Evolutionary conservation across 1,284 basidiomycete genomes (phyloP).

Genomic region (Laetiporus sulphureus): DNA sequence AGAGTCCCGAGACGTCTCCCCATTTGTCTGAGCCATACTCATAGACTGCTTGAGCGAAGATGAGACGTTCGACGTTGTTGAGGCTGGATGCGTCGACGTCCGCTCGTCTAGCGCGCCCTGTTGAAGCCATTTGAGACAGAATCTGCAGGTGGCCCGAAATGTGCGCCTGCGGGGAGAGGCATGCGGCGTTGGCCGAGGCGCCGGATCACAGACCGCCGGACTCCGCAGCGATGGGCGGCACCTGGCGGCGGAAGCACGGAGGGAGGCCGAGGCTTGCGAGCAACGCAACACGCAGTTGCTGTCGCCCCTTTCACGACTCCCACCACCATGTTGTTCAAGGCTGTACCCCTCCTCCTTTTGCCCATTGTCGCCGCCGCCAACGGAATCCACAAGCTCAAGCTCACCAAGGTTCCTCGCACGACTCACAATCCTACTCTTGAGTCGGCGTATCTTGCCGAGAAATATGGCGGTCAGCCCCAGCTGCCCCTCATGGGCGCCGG

Average conservation of each 20-base stretch:
- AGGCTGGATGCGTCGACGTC: conserved; percentile 23
- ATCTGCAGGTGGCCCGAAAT: neutral
- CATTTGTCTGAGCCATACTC: conserved; percentile 77
- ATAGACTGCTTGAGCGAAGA: conserved; percentile 81
- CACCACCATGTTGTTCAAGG: conserved; percentile 63
- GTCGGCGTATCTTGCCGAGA: conserved; percentile 79
- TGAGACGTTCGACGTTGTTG: conserved; percentile 55
- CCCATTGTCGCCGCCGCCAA: conserved; percentile 66
- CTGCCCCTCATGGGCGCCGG: conserved; percentile 68
- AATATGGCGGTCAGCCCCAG: conserved; percentile 72
- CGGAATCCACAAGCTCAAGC: conserved; percentile 77
- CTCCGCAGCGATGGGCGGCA: too few species aligned
- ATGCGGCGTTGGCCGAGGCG: neutral
- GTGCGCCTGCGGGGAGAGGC: neutral
- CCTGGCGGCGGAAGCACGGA: too few species aligned
- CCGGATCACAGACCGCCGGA: too few species aligned
- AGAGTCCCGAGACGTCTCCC: conserved; percentile 58
- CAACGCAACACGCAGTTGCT: conserved; percentile 8
- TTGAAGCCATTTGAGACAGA: neutral
- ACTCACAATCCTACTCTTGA: conserved; percentile 63
- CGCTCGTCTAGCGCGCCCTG: conserved; percentile 1
- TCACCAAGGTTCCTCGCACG: conserved; percentile 72
- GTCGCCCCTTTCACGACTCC: conserved; percentile 24
- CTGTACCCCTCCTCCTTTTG: conserved; percentile 50
- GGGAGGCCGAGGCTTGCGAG: too few species aligned